Conservation (phyloP, 768 basidiomycete genomes). For the Rhizopogon salebrosus region DNA sequence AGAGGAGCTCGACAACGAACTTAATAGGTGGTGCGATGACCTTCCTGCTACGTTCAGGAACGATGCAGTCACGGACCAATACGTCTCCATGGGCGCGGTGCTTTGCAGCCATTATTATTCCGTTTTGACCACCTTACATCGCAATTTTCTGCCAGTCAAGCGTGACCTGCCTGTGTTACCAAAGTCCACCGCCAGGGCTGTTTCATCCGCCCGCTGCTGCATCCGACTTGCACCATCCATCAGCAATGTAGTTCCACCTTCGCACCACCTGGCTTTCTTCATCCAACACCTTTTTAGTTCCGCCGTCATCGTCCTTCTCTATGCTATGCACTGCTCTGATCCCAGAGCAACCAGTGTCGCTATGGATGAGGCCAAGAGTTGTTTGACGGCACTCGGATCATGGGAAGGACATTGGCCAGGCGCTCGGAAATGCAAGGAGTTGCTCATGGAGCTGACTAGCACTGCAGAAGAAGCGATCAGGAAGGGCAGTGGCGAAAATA, state of each 20-base stretch:
- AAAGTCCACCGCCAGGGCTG: slow-evolving; percentile 74
- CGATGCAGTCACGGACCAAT: slow-evolving; percentile 65
- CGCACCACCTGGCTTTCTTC: slow-evolving; percentile 85
- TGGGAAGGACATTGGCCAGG: slow-evolving; percentile 90
- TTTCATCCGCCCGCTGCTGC: slow-evolving; percentile 80
- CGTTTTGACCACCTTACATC: slow-evolving; percentile 79
- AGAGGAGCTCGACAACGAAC: slow-evolving; percentile 69
- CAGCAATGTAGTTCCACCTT: slow-evolving; percentile 77
- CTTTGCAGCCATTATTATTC: slow-evolving; percentile 90
- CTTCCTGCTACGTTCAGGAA: slow-evolving; percentile 74
- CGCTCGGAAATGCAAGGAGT: slow-evolving; percentile 80
- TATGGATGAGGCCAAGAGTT: slow-evolving; percentile 78
- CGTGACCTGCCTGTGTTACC: slow-evolving; percentile 64
- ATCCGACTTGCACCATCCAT: slow-evolving; percentile 82
- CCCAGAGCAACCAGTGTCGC: slow-evolving; percentile 58
- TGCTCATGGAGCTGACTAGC: slow-evolving; percentile 62
- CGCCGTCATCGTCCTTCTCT: slow-evolving; percentile 78
- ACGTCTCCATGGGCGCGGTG: slow-evolving; percentile 81
- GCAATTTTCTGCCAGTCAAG: slow-evolving; percentile 79
- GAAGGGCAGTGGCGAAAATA: slow-evolving; percentile 16
- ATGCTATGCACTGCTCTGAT: slow-evolving; percentile 80
- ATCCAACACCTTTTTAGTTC: slow-evolving; percentile 89
- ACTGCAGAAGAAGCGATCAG: slow-evolving; percentile 67
- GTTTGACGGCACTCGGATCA: slow-evolving; percentile 63
- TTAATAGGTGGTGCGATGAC: slow-evolving; percentile 81